These are phyloP conservation scores for Arachnomyces sp. DNA, from an alignment of 2,329 filamentous ascomycete species.

Conservation along the genomic window DNA sequence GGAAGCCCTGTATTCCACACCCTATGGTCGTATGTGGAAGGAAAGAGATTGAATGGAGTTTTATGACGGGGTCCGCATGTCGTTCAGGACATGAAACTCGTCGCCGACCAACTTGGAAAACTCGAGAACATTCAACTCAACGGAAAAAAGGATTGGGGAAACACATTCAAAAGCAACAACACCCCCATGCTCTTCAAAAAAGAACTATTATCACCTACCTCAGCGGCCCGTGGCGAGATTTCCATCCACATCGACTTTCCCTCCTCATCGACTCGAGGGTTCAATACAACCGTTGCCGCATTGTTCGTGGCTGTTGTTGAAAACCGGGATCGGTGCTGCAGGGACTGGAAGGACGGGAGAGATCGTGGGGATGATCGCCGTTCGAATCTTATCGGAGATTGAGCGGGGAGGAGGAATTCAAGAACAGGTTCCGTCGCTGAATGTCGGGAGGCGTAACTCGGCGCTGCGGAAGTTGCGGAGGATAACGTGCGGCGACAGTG, in stretches of 20 bases:
- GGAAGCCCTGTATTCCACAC: conserved; percentile 41
- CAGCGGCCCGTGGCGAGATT: conserved; percentile 75
- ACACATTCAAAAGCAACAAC: too few species aligned
- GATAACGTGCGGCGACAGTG: conserved; percentile 12
- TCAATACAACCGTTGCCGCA: conserved; percentile 44
- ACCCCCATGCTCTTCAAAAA: too few species aligned
- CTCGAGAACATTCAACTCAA: conserved; percentile 1
- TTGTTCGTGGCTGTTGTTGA: conserved; percentile 25
- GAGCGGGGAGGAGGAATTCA: conserved; percentile 11
- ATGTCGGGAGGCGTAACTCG: conserved; percentile 24
- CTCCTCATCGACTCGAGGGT: conserved; percentile 72
- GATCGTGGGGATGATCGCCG: conserved; percentile 69
- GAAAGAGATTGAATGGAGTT: conserved; percentile 1
- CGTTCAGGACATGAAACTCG: background rate
- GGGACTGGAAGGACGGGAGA: background rate
- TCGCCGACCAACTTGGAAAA: conserved; percentile 1
- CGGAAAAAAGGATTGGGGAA: too few species aligned
- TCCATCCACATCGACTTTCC: conserved; percentile 77
- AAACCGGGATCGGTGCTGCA: conserved; percentile 23
- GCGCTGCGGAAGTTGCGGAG: conserved; percentile 17
- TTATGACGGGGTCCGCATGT: conserved; percentile 11
- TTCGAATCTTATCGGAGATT: conserved; percentile 28
- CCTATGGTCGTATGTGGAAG: conserved; percentile 38
- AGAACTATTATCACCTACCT: conserved; percentile 45
- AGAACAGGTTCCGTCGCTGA: conserved; percentile 10